Evolutionary conservation across 371 early-diverging fungal genomes (phyloP).

Genomic region (Circinella minor): DNA sequence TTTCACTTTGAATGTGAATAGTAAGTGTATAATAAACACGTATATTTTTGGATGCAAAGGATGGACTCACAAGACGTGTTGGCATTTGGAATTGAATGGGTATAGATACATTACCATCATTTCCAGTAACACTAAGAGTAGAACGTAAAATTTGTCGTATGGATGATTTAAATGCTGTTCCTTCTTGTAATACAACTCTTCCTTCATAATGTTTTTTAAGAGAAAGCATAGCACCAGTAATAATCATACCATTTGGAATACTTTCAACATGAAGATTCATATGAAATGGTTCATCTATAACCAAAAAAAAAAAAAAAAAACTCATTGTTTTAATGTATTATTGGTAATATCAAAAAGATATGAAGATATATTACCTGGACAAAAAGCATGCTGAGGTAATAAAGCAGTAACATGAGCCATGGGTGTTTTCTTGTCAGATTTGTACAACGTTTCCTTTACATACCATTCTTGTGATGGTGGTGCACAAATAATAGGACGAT

Average conservation of each 20-base stretch:
- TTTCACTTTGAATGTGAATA: conserved; percentile 27
- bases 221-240: conserved; percentile 29
- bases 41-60: conserved; percentile 45
- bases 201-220: conserved; percentile 54
- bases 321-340: background rate
- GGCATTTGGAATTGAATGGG: conserved; percentile 40
- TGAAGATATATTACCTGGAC: conserved; percentile 35
- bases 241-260: conserved; percentile 32
- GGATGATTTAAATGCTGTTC: conserved; percentile 41
- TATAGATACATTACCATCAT: conserved; percentile 17
- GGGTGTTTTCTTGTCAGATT: conserved; percentile 26
- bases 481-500: conserved; percentile 35
- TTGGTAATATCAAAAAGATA: background rate
- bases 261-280: conserved; percentile 35
- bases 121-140: conserved; percentile 19
- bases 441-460: conserved; percentile 27
- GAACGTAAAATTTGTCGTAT: conserved; percentile 32
- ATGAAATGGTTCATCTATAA: conserved; percentile 40
- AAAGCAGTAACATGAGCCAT: conserved; percentile 31
- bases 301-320: background rate
- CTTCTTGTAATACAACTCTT: conserved; percentile 42
- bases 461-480: conserved; percentile 29
- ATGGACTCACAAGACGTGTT: conserved; percentile 51
- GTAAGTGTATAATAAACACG: conserved; percentile 45
- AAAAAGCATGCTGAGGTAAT: conserved; percentile 36